phyloP scores from a whole-genome alignment of 148 eudicot species.

The Chenopodium suecicum region DNA sequence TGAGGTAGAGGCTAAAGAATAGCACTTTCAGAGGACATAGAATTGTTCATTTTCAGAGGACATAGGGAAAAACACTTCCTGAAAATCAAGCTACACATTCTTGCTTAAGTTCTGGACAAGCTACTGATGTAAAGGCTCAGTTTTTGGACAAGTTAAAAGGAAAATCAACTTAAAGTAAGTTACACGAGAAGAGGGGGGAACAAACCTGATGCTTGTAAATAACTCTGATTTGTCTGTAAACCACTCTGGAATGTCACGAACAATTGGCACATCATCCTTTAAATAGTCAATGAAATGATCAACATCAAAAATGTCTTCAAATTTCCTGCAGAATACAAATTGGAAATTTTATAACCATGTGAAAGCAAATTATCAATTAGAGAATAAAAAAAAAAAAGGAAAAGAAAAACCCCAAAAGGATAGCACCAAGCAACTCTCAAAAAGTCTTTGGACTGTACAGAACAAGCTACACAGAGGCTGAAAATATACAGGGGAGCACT shows the following conservation, averaged over 20 bases:
- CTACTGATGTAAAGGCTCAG: not conserved
- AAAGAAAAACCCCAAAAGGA: not conserved
- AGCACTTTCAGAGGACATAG: not conserved
- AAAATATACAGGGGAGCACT: not conserved
- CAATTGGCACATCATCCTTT: conserved; percentile 89
- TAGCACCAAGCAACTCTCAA: not conserved
- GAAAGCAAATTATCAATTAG: not conserved
- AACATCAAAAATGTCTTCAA: conserved; percentile 97
- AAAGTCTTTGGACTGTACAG: not conserved
- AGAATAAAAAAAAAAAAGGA: not conserved
- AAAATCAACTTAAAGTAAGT: not conserved
- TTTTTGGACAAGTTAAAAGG: not conserved
- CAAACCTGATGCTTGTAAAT: conserved; percentile 84
- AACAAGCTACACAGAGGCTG: not conserved
- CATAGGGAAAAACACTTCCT: not conserved
- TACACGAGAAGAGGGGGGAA: not conserved
- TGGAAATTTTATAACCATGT: not conserved
- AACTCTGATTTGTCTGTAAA: conserved; percentile 87
- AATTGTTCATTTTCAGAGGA: not conserved
- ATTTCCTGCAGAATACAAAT: conserved; percentile 56
- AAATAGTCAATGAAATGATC: conserved; percentile 98
- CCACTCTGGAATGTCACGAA: conserved; percentile 98
- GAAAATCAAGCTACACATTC: not conserved
- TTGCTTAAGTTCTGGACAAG: not conserved
- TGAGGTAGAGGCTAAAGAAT: not conserved